Evolutionary conservation across 2,329 filamentous ascomycete genomes (phyloP), one percentile per base, ranked within the genome.

Genomic region (Xylariales sp.): DNA sequence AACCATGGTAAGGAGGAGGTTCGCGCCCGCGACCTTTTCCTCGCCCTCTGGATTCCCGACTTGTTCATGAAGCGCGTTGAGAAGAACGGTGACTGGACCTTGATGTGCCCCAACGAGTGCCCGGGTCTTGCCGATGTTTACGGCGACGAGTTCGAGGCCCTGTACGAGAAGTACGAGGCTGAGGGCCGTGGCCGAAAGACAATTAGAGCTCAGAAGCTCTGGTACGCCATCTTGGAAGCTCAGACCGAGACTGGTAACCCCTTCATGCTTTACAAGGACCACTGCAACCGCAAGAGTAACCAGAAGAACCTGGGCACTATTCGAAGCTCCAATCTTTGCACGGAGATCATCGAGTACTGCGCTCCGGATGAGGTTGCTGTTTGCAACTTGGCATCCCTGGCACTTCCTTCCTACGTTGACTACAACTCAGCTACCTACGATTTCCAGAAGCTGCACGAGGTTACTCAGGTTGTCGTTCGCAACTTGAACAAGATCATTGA

Each of bases 21-120:
- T 50, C 89, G 93, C 56, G 93, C 93, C 48, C 90, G 93, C 59
- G 93, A 98, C 63, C 77, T 98, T 36, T 98, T 98, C 81, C 88
- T 95, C 47, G 93, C 91, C 43, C 78, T 98, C 35, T 98, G 93
- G 93, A 96, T 96, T 41, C 90, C 93, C 13, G 93, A 98, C 72
- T 78, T 98, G 31, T 98, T 98, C 81, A 98, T 98, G 93, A 95
- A 95, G 77, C 89, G 93, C 63, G 91, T 98, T 40, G 89, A 98
- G 70, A 83, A 88, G 74, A 98, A 98, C 63, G 85, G 81, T 40
- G 85, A 93, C 43, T 98, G 93, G 93, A 97, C 93, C 14, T 75
- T 98, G 29, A 95, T 98, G 85, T 98, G 93, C 66, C 93, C 93
- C 47, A 94, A 94, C 57, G 93, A 98, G 67, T 93, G 88, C 57